Evolutionary conservation across 495 filamentous ascomycete species (phyloP), one percentile per base, ranked within the genome.

Genomic region (Lentithecium fluviatile): DNA sequence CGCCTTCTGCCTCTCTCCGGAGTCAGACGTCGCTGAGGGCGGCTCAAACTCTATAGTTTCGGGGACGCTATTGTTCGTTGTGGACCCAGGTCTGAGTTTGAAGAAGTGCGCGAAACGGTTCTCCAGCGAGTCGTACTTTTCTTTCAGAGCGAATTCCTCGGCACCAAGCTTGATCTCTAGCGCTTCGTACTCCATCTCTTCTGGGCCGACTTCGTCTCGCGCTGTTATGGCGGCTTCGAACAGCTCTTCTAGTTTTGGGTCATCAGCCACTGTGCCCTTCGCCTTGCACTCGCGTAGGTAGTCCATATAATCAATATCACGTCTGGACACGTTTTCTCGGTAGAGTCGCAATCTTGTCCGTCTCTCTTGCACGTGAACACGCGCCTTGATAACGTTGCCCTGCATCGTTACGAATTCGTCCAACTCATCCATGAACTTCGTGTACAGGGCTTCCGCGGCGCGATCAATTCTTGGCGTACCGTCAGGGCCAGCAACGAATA

Each of bases 161-260:
- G 32, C 58, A 26, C 67, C 62, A 1, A 67, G 52, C 20, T 51
- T 29, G 6, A 64, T 32, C 20, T 70, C 69, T 3, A 58, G 25
- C 17, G 53, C 29, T 34, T 70, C 61, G 48, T 70, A 69, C 25
- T 68, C 62, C n/a, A 56, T 48, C 47, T 68, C 60, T n/a, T 52
- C 12, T 0, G 69, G 62, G 7, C 62, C 66, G 29, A 66, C 46
- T 23, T 52, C 13, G 24, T 70, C 66, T 7, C 58, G 48, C 13
- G 58, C 55, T 19, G n/a, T 12, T 56, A 53, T 45, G 8, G 64
- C 34, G 4, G 26, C 55, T 13, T 53, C 38, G 38, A 32, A 58
- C 1, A 62, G 24, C n/a, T 42, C 10, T 51, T 48, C 36, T 10
- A 62, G 37, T 21, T 58, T 42, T 4, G 49, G 21, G 42, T 61